Evolutionary conservation across 768 basidiomycete species (phyloP), one percentile per base, ranked within the genome.

Genomic region (Kwoniella sp.): DNA sequence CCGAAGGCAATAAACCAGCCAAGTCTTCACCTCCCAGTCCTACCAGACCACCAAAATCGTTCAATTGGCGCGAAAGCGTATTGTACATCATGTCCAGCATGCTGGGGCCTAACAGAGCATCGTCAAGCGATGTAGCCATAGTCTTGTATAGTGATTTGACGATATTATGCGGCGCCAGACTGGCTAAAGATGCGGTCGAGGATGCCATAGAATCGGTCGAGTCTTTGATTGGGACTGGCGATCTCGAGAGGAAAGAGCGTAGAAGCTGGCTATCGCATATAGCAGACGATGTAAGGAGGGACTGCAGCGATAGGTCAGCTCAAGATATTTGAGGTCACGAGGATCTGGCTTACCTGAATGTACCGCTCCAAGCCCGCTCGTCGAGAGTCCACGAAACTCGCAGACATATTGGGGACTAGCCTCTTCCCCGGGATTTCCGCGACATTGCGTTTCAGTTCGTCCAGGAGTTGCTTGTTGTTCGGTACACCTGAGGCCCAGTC

Each of bases 351-450:
- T 63, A 91, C 94, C 85, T 95, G 93, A 54, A 95, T 77, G 77
- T 97, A 99, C 76, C 87, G 90, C 79, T 97, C 94, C 70, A 99
- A 74, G 0, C 88, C 90, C 30, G 83, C 80, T 59, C 88, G 85
- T 56, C 96, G 84, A 13, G 85, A 85, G 70, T 98, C 94, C 55
- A 98, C 84, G 73, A 96, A 94, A 70, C 84, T 88, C n/a, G 86
- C 87, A 21, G 92, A 90, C 55, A 96, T 82, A n/a, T 88, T 85
- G 3, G 91, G 85, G 12, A 97, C 92, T 12, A 98, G 83, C n/a
- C 89, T 86, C 80, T 97, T 98, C 0, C 91, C 90, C 2, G 96
- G 96, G 69, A 99, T 90, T 68, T 97, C 93, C 51, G 93, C 83
- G 64, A 83, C 83, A 67, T 86, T 85, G 24, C 90, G 36, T 49